phyloP scores from a whole-genome alignment of 768 basidiomycete genomes.

The Asterophora parasitica region DNA sequence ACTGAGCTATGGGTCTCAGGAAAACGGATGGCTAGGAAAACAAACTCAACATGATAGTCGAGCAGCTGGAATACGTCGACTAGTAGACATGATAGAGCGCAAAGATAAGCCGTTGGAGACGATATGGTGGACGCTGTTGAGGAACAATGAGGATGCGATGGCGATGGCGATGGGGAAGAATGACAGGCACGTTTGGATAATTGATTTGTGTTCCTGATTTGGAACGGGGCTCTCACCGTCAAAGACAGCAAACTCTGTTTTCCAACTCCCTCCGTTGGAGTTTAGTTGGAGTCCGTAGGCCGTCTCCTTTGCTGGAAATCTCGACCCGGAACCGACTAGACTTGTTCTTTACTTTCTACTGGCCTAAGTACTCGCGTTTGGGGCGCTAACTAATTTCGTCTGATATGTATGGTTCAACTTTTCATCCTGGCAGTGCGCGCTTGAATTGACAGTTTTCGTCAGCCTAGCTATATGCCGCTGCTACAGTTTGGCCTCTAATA shows the following conservation, averaged over 20 bases:
- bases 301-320: constrained; percentile 4
- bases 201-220: constrained; percentile 8
- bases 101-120: no score
- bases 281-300: neutral
- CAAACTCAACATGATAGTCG: no score
- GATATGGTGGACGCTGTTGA: no score
- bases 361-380: neutral
- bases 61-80: no score
- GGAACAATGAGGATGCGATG: no score
- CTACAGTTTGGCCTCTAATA: constrained; percentile 3
- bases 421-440: neutral
- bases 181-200: neutral
- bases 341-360: neutral
- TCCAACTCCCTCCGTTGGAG: neutral
- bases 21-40: no score
- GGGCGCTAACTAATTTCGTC: constrained; percentile 2
- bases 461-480: constrained; percentile 8
- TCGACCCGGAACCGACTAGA: constrained; percentile 1
- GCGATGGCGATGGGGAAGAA: neutral
- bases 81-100: no score
- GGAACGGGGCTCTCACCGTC: constrained; percentile 7
- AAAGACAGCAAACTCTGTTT: neutral
- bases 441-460: constrained; percentile 5
- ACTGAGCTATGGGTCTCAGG: no score
- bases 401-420: constrained; percentile 7